Conservation (phyloP, 75 land plant genomes). For the Selaginella tamariscina region DNA sequence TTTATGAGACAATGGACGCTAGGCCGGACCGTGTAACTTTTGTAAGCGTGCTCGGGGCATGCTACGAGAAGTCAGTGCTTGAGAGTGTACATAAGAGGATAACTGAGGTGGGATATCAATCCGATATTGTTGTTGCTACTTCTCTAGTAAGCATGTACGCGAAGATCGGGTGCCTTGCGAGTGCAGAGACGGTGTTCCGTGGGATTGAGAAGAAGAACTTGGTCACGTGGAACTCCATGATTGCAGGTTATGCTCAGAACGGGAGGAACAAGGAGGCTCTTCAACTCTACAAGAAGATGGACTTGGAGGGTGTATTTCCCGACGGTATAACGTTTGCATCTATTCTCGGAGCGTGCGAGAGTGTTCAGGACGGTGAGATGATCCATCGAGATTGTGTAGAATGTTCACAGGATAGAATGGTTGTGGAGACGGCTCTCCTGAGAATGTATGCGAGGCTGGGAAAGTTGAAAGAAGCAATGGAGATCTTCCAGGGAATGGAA, state of each 20-base stretch:
- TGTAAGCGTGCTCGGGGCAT: slow-evolving; percentile 18
- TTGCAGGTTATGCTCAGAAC: slow-evolving; percentile 24
- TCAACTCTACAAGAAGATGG: slow-evolving; percentile 2
- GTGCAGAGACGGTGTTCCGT: slow-evolving; percentile 21
- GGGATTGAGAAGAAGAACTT: slow-evolving; percentile 17
- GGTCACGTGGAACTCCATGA: slow-evolving; percentile 28
- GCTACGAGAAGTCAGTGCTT: slow-evolving; percentile 6
- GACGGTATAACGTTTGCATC: background rate
- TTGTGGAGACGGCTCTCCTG: background rate
- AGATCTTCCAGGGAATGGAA: background rate
- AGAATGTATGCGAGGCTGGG: background rate
- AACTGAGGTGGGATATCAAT: slow-evolving; percentile 9
- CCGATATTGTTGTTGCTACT: slow-evolving; percentile 20
- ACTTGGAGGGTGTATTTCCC: background rate
- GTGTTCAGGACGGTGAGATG: background rate
- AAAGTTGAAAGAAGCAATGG: background rate
- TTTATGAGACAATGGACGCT: slow-evolving; percentile 16
- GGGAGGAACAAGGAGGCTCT: slow-evolving; percentile 21
- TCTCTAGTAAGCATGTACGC: slow-evolving; percentile 32
- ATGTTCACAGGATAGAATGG: background rate
- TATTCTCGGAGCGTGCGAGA: background rate
- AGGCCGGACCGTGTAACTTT: slow-evolving; percentile 18
- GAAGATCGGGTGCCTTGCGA: slow-evolving; percentile 19
- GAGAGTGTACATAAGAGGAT: slow-evolving; percentile 18
- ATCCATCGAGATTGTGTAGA: background rate